These are phyloP conservation scores for Byssoonygena ceratinophila DNA, from an alignment of 2,329 filamentous ascomycete species.

Conservation along the genomic window DNA sequence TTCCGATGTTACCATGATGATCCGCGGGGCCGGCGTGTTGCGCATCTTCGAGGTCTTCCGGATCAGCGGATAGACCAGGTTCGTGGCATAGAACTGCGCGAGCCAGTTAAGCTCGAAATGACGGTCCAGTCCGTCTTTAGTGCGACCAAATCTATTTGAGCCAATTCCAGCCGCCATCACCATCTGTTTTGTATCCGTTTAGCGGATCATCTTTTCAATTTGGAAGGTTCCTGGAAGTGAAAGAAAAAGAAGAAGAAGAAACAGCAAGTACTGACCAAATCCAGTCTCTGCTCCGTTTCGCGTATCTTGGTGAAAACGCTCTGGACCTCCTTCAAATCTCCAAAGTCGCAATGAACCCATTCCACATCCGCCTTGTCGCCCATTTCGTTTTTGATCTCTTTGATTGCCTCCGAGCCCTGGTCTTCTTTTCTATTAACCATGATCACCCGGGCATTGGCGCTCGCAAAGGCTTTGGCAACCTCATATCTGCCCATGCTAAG, in stretches of 20 bases:
- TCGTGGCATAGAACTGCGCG: slow-evolving; percentile 37
- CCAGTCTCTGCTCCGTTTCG: slow-evolving; percentile 30
- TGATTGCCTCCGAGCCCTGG: slow-evolving; percentile 31
- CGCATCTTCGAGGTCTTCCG: slow-evolving; percentile 33
- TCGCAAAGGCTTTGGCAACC: slow-evolving; percentile 27
- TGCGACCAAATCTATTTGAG: slow-evolving; percentile 31
- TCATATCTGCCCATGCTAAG: slow-evolving; percentile 21
- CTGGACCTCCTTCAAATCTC: slow-evolving; percentile 30
- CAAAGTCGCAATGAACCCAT: slow-evolving; percentile 37
- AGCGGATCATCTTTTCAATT: not conserved
- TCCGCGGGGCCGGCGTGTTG: slow-evolving; percentile 28
- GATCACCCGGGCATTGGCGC: slow-evolving; percentile 30
- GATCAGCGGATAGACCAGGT: slow-evolving; percentile 36
- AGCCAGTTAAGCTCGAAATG: slow-evolving; percentile 38
- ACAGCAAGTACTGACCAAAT: slow-evolving; percentile 23
- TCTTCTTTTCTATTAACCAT: slow-evolving; percentile 32
- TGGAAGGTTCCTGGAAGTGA: not conserved
- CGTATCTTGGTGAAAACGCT: slow-evolving; percentile 31
- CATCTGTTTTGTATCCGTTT: slow-evolving; percentile 19
- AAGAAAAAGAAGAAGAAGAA: too few relatives aligned
- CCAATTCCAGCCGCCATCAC: slow-evolving; percentile 39
- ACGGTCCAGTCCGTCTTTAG: slow-evolving; percentile 31
- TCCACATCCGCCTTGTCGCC: slow-evolving; percentile 27
- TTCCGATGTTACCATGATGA: slow-evolving; percentile 37
- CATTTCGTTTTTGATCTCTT: slow-evolving; percentile 25